Evolutionary conservation across 179 eudicot species (phyloP).

Genomic region (Corrigiola litoralis): DNA sequence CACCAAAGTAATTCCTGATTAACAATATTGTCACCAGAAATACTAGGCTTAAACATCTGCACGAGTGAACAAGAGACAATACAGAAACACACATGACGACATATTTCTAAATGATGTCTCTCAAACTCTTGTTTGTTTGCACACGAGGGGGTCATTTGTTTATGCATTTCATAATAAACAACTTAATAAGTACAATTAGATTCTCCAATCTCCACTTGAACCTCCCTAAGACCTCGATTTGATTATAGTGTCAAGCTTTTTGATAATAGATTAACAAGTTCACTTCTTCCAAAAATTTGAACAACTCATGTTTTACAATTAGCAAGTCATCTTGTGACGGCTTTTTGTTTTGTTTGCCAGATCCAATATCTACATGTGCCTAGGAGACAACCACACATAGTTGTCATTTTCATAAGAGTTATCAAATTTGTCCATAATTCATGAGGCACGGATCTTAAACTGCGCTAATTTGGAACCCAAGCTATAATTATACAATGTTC

Average conservation of each 20-base stretch:
- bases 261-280: neutral
- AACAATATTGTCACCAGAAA: slow-evolving; percentile 14
- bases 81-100: neutral
- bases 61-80: slow-evolving; percentile 11
- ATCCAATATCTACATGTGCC: slow-evolving; percentile 21
- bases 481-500: slow-evolving; percentile 3
- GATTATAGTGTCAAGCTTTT: neutral
- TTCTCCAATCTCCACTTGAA: neutral
- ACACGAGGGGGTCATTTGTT: slow-evolving; percentile 20
- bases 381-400: slow-evolving; percentile 21
- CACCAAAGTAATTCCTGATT: neutral
- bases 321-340: slow-evolving; percentile 7
- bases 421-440: slow-evolving; percentile 4
- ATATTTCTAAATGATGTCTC: slow-evolving; percentile 2
- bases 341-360: slow-evolving; percentile 16
- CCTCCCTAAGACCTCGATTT: neutral
- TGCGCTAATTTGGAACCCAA: slow-evolving; percentile 10
- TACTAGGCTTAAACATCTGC: slow-evolving; percentile 12
- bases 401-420: slow-evolving; percentile 11
- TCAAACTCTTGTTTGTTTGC: slow-evolving; percentile 7
- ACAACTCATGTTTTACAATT: slow-evolving; percentile 16
- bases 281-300: neutral
- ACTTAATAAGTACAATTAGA: neutral
- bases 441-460: slow-evolving; percentile 20
- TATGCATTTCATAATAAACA: neutral